Base-by-base conservation (phyloP, 176 grass and related monocot species). In the Secale cereale region DNA sequence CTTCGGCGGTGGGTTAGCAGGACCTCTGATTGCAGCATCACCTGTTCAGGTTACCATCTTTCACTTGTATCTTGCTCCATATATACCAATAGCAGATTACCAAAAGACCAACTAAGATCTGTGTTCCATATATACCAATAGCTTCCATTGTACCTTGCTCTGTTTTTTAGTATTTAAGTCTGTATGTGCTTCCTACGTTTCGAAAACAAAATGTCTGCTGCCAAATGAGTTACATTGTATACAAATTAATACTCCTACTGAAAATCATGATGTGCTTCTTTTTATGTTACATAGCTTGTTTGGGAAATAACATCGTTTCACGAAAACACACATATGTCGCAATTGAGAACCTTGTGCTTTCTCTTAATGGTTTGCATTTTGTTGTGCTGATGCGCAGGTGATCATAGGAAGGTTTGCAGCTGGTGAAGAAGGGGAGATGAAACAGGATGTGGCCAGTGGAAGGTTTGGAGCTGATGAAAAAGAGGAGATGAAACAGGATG, bases 381-480 rank as follows among this genome's bases (percentile, higher is more conserved):
- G 39, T 43, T 60, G 17, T 65, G 4, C 1, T 82, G 63, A 59
- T 78, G 17, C 50, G 52, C 74, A 94, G 92, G 92, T 94, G 23
- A 82, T 94, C 22, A 86, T 94, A 19, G 92, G 87, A n/a, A 94
- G 89, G 75, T 94, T 92, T 74, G 39, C 80, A 16, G 67, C 84
- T 72, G 50, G 85, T 80, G 74, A 65, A 26, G 89, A 85, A 56
- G 84, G 82, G 67, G 72, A 89, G 41, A 31, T 62, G 19, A 94
- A 87, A 48, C 73, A 43, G 0, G 41, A 40, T 17, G 13, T 94
- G 22, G 87, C 91, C 19, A 86, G 91, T 20, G 92, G 87, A 22
- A 94, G 89, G 74, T 94, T 91, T 72, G 40, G 77, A 17, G 62
- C 85, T 73, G 52, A 81, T 80, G 74, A 67, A 27, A 91, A 85